Evolutionary conservation across 257 asterid species (phyloP), one percentile per base, ranked within the genome.

Genomic region (Solanum raphanifolium): DNA sequence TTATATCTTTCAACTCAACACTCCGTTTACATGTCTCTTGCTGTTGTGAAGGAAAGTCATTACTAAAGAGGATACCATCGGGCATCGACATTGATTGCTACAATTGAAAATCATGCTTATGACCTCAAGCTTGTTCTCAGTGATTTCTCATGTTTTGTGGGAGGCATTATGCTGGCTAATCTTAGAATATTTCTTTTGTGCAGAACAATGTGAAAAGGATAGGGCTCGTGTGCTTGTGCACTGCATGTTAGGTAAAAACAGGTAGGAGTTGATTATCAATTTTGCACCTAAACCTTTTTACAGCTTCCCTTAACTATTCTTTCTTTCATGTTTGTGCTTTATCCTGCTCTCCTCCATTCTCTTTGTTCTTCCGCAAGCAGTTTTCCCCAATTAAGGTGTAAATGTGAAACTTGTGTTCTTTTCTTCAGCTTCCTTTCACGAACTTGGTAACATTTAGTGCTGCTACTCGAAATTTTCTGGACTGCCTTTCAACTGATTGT

Each of bases 241-340:
- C 87, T 96, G 99, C 93, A 96, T 96, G 99, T 94, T 96, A 13
- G 99, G 99, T 48, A 97, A 93, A 92, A 95, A 90, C 95, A 95
- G 97, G 99, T 92, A 89, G 62, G 69, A 23, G 68, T 29, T 81
- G 10, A 46, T 81, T 81, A 15, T 81, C 39, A 81, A 29, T 81
- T 81, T 15, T 81, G 27, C 85, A 81, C 29, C 13, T 46, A 81
- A 1, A 29, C 85, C 85, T 83, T 52, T 36, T 58, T 13, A 76
- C 34, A 34, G 43, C 52, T 46, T 81, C 27, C 85, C 41, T 29
- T 81, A 52, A 52, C 23, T 52, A 27, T 46, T 12, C 21, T 38
- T 18, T 27, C 25, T 43, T 79, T 43, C 66, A 1, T 9, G 5
- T 79, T 78, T 78, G 62, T 78, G 65, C 38, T 79, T 43, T 79